Evolutionary conservation across 2,329 filamentous ascomycete genomes (phyloP), one percentile per base, ranked within the genome.

Genomic region (Penicillium sclerotigenum): DNA sequence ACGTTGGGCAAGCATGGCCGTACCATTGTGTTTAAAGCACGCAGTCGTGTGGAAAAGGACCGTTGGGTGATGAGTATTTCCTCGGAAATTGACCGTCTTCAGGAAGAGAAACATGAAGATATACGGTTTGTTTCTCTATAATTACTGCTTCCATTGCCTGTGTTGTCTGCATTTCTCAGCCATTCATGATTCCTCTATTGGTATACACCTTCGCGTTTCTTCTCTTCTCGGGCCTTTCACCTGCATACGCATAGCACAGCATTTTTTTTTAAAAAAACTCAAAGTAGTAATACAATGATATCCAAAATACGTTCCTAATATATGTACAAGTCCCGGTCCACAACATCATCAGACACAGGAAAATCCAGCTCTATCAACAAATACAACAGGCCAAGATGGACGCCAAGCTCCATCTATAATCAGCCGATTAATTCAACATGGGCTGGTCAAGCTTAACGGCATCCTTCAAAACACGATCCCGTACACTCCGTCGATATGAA

Each of bases 21-120:
- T 41, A 84, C 81, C 38, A 81, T 87, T 47, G 85, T 88, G 13
- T 88, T 88, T 67, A 84, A 85, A 65, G 81, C 85, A 34, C 77
- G 85, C 51, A 86, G 82, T 68, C 76, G 86, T 10, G 80, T 85
- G 1, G 86, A 88, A 70, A 79, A 85, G 58, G 86, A 88, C 71
- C 81, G 84, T 62, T 88, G 86, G 86, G 86, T 88, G 24, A 71
- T 87, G 68, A 84, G 80, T 34, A 83, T 88, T 56, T 81, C 81
- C 51, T 83, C 83, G 59, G 86, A 88, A 74, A 88, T 88, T 68
- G 85, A 88, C 73, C 74, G 83, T 47, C 67, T 85, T 56, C 78
- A 79, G 45, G 71, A 77, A 53, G 68, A 71, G 52, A 68, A 61
- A 53, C 74, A 70, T 14, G 79, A 81, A 58, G 82, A 85, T 63